phyloP scores from a whole-genome alignment of 2,329 filamentous ascomycete species.

The Aureobasidium sp. region DNA sequence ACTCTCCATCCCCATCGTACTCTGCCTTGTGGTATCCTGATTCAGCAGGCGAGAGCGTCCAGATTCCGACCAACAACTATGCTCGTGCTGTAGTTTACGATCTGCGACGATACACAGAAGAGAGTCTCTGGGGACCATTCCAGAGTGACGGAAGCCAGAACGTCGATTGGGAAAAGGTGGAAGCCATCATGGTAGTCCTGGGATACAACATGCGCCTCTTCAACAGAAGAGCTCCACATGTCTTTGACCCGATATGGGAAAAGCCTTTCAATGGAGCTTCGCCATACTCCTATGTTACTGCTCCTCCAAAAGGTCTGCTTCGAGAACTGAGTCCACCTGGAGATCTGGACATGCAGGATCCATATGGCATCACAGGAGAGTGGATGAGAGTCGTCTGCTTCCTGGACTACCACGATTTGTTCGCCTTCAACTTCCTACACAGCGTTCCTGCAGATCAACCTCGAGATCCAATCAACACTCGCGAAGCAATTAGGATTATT shows the following conservation, averaged over 20 bases:
- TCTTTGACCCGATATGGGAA: constrained; percentile 50
- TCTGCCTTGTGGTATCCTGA: background rate
- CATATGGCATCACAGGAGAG: constrained; percentile 63
- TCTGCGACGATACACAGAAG: constrained; percentile 57
- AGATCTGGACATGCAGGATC: constrained; percentile 41
- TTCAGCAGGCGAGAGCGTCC: background rate
- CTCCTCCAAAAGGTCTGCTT: background rate
- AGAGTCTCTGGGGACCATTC: constrained; percentile 66
- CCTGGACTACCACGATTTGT: constrained; percentile 65
- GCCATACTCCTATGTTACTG: constrained; percentile 35
- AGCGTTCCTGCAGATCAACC: constrained; percentile 29
- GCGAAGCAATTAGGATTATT: constrained; percentile 65
- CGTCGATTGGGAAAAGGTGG: constrained; percentile 75
- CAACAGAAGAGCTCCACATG: constrained; percentile 34
- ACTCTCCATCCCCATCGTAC: constrained; percentile 1
- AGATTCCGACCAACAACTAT: constrained; percentile 34
- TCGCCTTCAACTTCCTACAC: constrained; percentile 59
- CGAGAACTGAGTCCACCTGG: constrained; percentile 15
- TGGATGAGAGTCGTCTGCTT: constrained; percentile 53
- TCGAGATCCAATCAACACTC: constrained; percentile 49
- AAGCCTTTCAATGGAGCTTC: constrained; percentile 51
- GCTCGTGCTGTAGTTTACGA: constrained; percentile 69
- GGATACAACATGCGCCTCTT: constrained; percentile 54
- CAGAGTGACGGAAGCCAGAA: constrained; percentile 52
- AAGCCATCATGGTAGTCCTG: constrained; percentile 65